These are phyloP conservation scores for Dichotomocladium elegans DNA, from an alignment of 371 early-diverging fungal species.

Conservation along the genomic window DNA sequence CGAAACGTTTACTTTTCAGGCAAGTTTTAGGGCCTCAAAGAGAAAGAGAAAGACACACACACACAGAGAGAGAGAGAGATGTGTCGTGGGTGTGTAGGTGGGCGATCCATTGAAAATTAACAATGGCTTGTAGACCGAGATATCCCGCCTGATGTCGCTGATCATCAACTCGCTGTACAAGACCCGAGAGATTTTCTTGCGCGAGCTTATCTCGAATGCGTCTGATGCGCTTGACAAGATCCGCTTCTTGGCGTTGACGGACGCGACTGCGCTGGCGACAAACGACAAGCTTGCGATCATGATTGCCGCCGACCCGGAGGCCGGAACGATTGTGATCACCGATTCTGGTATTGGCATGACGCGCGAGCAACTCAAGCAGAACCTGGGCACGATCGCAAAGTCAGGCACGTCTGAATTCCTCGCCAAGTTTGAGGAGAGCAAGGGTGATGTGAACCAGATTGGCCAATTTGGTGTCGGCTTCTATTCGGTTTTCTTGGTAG, in stretches of 20 bases:
- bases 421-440: conserved; percentile 58
- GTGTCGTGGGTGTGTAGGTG: no score
- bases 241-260: conserved; percentile 72
- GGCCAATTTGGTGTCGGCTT: conserved; percentile 99
- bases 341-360: conserved; percentile 99
- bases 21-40: no score
- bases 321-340: conserved; percentile 71
- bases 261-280: conserved; percentile 52
- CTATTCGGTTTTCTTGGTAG: conserved; percentile 91
- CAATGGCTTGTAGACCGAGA: conserved; percentile 58
- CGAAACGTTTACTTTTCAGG: conserved; percentile 41
- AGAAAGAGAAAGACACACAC: no score
- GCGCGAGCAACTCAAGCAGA: conserved; percentile 79
- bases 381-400: conserved; percentile 96
- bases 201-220: conserved; percentile 96
- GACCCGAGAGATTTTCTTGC: conserved; percentile 85
- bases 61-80: no score
- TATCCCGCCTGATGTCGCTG: conserved; percentile 83
- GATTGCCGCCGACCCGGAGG: conserved; percentile 67
- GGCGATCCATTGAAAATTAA: no score
- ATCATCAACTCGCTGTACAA: conserved; percentile 91
- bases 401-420: conserved; percentile 86
- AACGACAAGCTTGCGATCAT: conserved; percentile 68
- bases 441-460: conserved; percentile 71
- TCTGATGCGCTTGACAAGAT: conserved; percentile 97